Percentiles rank a stretch among this genome's conserved stretches.
Evolutionary conservation across 176 grass and related monocot genomes (phyloP).

Genomic region (Secale cereale): DNA sequence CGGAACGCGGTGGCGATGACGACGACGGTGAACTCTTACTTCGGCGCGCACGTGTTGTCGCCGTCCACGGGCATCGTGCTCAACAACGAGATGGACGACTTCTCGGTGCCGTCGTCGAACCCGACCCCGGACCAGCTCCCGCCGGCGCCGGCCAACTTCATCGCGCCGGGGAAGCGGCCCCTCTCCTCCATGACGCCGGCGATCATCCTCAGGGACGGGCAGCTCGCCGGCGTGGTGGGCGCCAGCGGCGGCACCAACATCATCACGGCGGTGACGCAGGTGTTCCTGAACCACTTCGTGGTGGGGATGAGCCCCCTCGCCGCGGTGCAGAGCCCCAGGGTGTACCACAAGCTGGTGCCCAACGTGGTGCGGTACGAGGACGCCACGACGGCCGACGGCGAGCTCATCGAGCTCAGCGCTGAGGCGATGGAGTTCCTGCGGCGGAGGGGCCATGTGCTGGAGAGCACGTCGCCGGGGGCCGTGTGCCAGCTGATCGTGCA

Average conservation of each 20-base stretch:
- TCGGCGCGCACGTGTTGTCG: conserved; percentile 64
- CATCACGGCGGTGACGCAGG: conserved; percentile 55
- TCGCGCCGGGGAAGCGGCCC: conserved; percentile 59
- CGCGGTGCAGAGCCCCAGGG: conserved; percentile 70
- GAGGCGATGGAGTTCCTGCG: conserved; percentile 49
- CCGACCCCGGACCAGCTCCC: conserved; percentile 53
- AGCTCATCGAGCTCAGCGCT: conserved; percentile 43
- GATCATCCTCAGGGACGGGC: conserved; percentile 69
- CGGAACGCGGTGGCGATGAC: conserved; percentile 87
- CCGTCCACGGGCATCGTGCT: conserved; percentile 84
- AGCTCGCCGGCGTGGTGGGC: conserved; percentile 73
- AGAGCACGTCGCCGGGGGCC: conserved; percentile 8
- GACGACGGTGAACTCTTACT: conserved; percentile 65
- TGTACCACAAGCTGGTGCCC: conserved; percentile 78
- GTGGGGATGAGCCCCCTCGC: conserved; percentile 66
- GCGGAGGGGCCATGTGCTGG: conserved; percentile 44
- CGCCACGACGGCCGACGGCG: conserved; percentile 50
- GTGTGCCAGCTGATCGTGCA: conserved; percentile 86
- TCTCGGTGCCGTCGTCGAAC: conserved; percentile 56
- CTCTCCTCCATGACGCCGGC: conserved; percentile 86
- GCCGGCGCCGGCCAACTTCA: conserved; percentile 87
- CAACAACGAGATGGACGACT: conserved; percentile 98
- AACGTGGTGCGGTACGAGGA: conserved; percentile 79
- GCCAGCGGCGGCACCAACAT: conserved; percentile 76
- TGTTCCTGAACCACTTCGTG: conserved; percentile 88